Evolutionary conservation across 2,329 filamentous ascomycete species (phyloP), one percentile per base, ranked within the genome.

Genomic region (Diplodia sapinea): DNA sequence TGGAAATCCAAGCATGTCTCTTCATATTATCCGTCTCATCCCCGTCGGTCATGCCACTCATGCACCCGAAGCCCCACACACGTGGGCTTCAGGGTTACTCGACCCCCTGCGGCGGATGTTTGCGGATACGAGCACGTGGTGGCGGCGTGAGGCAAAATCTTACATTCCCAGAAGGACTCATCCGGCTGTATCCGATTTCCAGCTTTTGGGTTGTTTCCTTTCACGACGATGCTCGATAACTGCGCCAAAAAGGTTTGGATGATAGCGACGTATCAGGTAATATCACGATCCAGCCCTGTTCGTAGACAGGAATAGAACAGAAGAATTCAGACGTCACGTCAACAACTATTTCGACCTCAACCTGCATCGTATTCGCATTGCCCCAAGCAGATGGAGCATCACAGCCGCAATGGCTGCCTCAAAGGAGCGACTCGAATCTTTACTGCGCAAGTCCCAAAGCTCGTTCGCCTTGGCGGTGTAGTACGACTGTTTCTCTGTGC

Each of bases 291-390:
- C 47, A 63, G 15, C 17, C 47, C 59, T 63, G 26, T 62, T 50
- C 23, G 49, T 62, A 62, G 57, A 63, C 59, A 63, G 43, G 59
- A 51, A 63, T 51, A 63, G 59, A 63, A 38, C 31, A 51, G 36
- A 50, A 59, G 23, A 38, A 59, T 26, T 23, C 40, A 50, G 43
- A 17, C 17, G 57, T 61, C 40, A 20, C 40, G 13, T 33, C 40
- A 49, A 49, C 26, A 36, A 17, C n/a, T 26, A 15, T 49, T 29
- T 47, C 36, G 36, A 13, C 15, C 36, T 59, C 40, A 38, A 12
- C 8, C 11, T 63, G 59, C 31, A 23, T 26, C 17, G 56, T 31
- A 38, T 47, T 11, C 23, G 11, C 57, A 33, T 40, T 40, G 38
- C 17, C 8, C 38, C 15, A 7, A 49, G 36, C 11, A n/a, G 36